Conservation (phyloP, 2,329 filamentous ascomycete genomes). For the Epichloe hybrida region DNA sequence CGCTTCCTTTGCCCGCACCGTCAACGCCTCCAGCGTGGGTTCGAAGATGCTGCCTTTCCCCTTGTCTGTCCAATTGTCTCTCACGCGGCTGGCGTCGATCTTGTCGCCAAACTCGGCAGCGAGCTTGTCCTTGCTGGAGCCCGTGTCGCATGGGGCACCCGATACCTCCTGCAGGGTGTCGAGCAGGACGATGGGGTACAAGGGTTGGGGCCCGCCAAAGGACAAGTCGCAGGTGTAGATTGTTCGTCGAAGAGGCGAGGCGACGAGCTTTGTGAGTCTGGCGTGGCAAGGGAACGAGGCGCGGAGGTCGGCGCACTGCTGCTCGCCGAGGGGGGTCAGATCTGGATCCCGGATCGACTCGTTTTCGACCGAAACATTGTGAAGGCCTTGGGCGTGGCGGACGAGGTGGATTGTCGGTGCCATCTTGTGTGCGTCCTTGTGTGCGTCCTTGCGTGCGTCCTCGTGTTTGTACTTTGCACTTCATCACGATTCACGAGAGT, state of each 20-base stretch:
- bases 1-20: conserved; percentile 45
- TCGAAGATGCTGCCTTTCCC: conserved; percentile 27
- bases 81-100: conserved; percentile 51
- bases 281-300: conserved; percentile 50
- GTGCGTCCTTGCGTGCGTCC: too few species aligned
- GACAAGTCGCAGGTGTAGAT: conserved; percentile 61
- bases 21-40: conserved; percentile 38
- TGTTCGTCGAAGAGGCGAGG: conserved; percentile 70
- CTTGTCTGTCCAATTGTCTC: conserved; percentile 62
- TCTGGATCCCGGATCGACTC: conserved; percentile 61
- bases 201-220: conserved; percentile 40
- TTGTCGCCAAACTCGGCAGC: conserved; percentile 44
- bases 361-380: conserved; percentile 62
- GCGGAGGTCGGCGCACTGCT: conserved; percentile 57
- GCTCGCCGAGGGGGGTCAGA: conserved; percentile 58
- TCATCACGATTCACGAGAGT: too few species aligned
- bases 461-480: too few species aligned
- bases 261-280: conserved; percentile 54
- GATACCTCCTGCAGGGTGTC: conserved; percentile 71
- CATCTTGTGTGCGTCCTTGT: too few species aligned
- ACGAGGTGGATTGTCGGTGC: conserved; percentile 49
- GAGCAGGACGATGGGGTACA: conserved; percentile 45
- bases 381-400: conserved; percentile 65
- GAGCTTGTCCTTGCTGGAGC: conserved; percentile 43
- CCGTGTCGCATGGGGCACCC: conserved; percentile 62